Conservation (phyloP, 768 basidiomycete genomes). For the Daedaleopsis nitida region DNA sequence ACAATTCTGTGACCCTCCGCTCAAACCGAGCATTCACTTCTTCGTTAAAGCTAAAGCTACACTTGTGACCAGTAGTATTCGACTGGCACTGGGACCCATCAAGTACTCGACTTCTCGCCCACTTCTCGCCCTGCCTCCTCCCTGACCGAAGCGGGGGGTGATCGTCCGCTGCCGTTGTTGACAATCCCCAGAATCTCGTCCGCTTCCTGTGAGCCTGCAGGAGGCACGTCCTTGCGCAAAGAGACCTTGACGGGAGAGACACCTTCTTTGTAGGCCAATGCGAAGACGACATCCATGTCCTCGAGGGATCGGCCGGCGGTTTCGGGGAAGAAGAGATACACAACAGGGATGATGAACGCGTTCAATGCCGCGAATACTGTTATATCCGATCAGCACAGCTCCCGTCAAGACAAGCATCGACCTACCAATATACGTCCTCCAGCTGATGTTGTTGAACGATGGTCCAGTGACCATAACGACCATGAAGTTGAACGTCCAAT, state of each 20-base stretch:
- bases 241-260: conserved; percentile 37
- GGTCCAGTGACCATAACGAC: conserved; percentile 66
- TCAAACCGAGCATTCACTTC: neutral
- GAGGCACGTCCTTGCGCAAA: conserved; percentile 34
- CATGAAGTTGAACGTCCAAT: conserved; percentile 60
- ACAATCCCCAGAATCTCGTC: conserved; percentile 36
- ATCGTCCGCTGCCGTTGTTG: conserved; percentile 15
- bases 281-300: conserved; percentile 41
- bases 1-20: neutral
- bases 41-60: neutral
- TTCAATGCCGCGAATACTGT: conserved; percentile 58
- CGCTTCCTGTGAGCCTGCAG: conserved; percentile 37
- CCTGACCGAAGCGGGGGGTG: neutral
- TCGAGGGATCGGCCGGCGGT: conserved; percentile 61
- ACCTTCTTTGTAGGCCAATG: conserved; percentile 35
- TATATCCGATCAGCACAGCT: neutral
- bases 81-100: no score
- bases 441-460: conserved; percentile 57
- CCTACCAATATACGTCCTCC: conserved; percentile 61
- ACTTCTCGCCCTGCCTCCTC: neutral
- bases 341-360: conserved; percentile 55
- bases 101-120: neutral
- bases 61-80: no score
- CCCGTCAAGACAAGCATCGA: neutral
- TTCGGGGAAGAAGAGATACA: conserved; percentile 65